Conservation (phyloP, 306 rosid genomes). For the Comarum palustre region DNA sequence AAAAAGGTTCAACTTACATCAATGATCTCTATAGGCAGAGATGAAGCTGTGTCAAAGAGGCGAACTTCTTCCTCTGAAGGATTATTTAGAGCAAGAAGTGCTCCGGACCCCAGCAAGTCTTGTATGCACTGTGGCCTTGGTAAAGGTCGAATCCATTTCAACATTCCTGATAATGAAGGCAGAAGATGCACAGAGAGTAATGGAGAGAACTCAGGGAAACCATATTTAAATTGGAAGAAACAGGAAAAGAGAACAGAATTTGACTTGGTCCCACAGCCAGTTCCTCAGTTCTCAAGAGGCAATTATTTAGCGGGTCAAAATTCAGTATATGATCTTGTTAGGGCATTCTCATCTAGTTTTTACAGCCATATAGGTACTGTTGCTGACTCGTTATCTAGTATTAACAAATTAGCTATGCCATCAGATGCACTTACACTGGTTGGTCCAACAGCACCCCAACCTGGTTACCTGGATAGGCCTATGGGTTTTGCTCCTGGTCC, state of each 20-base stretch:
- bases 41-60: background rate
- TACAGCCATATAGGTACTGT: background rate
- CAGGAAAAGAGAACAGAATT: slow-evolving; percentile 24
- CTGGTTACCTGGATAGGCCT: slow-evolving; percentile 32
- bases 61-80: background rate
- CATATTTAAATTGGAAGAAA: slow-evolving; percentile 22
- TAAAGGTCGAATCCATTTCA: slow-evolving; percentile 7
- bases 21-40: background rate
- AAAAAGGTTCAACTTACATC: background rate
- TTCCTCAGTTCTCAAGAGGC: slow-evolving; percentile 15
- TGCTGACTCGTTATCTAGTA: background rate
- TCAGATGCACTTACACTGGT: background rate
- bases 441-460: slow-evolving; percentile 30
- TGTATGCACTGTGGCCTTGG: slow-evolving; percentile 23
- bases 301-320: background rate
- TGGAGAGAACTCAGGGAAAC: background rate
- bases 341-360: background rate
- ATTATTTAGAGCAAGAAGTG: slow-evolving; percentile 7
- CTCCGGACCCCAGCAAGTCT: slow-evolving; percentile 25
- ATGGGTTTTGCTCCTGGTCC: slow-evolving; percentile 42
- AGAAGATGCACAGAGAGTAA: slow-evolving; percentile 6
- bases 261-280: slow-evolving; percentile 33
- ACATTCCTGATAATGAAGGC: slow-evolving; percentile 14
- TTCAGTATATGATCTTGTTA: background rate
- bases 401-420: background rate